Evolutionary conservation across 176 grass and related monocot genomes (phyloP).

Genomic region (Melocanna baccifera): DNA sequence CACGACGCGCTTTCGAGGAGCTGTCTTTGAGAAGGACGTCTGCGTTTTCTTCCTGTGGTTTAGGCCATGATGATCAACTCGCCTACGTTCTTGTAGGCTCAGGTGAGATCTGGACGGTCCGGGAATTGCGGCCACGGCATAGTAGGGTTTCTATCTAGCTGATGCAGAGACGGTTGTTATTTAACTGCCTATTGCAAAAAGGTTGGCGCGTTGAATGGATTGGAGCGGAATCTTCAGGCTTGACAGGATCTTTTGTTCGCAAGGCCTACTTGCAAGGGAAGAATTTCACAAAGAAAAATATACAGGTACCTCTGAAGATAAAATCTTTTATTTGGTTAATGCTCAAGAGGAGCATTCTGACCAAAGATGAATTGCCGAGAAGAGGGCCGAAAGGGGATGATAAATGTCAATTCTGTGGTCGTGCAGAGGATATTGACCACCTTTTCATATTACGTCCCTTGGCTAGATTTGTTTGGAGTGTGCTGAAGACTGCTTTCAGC

Average conservation of each 20-base stretch:
- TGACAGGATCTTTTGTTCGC: background rate
- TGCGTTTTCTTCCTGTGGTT: constrained; percentile 26
- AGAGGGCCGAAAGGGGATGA: too few species aligned
- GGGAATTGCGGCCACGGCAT: constrained; percentile 7
- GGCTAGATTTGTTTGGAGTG: too few species aligned
- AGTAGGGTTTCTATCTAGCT: constrained; percentile 9
- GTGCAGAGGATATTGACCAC: too few species aligned
- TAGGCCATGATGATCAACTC: background rate
- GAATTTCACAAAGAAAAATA: background rate
- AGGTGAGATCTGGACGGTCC: constrained; percentile 12
- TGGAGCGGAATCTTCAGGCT: background rate
- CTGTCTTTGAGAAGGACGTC: constrained; percentile 19
- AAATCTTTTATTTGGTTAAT: too few species aligned
- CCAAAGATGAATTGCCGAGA: too few species aligned
- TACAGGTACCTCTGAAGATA: too few species aligned
- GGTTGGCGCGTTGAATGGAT: background rate
- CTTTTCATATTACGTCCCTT: too few species aligned
- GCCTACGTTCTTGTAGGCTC: background rate
- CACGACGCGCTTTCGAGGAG: constrained; percentile 27
- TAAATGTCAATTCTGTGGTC: too few species aligned
- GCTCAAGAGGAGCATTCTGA: too few species aligned
- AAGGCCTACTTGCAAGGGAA: background rate
- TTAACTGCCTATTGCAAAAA: background rate
- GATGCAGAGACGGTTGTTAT: constrained; percentile 17
- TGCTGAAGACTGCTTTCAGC: too few species aligned